Conservation (phyloP, 1,284 basidiomycete genomes). For the Microbotryum lychnidis-dioicae region DNA sequence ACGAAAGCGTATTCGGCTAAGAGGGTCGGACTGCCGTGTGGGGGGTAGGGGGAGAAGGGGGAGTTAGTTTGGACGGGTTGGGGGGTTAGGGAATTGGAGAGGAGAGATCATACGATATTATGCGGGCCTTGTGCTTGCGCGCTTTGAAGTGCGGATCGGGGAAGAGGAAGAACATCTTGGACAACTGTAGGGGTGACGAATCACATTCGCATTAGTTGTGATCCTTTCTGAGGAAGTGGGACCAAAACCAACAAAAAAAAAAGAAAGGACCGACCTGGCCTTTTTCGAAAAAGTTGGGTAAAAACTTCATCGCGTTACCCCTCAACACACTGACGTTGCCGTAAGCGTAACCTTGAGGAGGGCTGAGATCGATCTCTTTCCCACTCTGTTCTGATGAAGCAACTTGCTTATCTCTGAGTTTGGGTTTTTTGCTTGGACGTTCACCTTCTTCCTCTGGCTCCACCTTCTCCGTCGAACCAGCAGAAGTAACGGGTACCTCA, state of each 20-base stretch:
- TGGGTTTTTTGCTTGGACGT: constrained; percentile 8
- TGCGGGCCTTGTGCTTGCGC: constrained; percentile 87
- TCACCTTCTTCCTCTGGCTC: constrained; percentile 13
- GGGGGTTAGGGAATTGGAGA: not conserved
- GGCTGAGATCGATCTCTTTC: constrained; percentile 25
- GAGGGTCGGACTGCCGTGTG: constrained; percentile 55
- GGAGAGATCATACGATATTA: constrained; percentile 29
- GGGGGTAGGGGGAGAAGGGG: not conserved
- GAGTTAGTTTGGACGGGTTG: constrained; percentile 19
- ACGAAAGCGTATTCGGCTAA: constrained; percentile 89
- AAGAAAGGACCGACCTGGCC: constrained; percentile 51
- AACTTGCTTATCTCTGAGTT: constrained; percentile 7
- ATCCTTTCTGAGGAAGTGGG: not conserved
- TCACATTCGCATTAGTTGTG: no score
- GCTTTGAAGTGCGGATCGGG: constrained; percentile 99
- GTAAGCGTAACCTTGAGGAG: constrained; percentile 51
- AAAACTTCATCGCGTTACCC: constrained; percentile 97
- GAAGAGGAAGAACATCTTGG: constrained; percentile 94
- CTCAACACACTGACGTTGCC: constrained; percentile 75
- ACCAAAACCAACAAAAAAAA: no score
- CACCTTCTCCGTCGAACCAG: constrained; percentile 4
- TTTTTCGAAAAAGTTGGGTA: constrained; percentile 92
- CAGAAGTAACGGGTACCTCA: constrained; percentile 17
- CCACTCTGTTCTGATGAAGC: constrained; percentile 6
- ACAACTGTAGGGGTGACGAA: constrained; percentile 44